Conservation (phyloP, 73 alveolate species). For the Paramecium sonneborni region DNA sequence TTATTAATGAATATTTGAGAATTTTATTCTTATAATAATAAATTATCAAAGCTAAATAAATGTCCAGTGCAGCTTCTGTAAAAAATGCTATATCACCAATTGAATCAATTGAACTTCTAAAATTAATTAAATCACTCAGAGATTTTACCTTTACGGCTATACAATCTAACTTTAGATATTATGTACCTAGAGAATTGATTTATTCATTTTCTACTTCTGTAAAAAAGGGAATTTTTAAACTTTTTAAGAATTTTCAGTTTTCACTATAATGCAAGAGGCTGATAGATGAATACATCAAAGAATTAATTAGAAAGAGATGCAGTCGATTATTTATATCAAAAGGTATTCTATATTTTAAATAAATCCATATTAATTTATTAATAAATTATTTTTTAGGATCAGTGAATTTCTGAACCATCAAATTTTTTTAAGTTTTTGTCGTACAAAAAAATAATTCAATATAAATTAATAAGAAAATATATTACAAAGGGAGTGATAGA, state of each 20-base stretch:
- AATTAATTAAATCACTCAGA: background rate
- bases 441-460: background rate
- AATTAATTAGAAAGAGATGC: conserved; percentile 82
- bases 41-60: conserved; percentile 89
- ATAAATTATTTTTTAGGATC: background rate
- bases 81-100: conserved; percentile 98
- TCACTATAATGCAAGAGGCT: conserved; percentile 70
- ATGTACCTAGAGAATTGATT: conserved; percentile 86
- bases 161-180: conserved; percentile 89
- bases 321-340: conserved; percentile 71
- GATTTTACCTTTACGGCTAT: conserved; percentile 93
- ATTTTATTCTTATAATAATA: conserved; percentile 95
- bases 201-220: conserved; percentile 90
- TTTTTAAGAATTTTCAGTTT: conserved; percentile 78
- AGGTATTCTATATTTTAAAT: background rate
- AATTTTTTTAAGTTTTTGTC: background rate
- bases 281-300: conserved; percentile 78
- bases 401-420: background rate
- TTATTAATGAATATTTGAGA: conserved; percentile 72
- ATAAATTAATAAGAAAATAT: background rate
- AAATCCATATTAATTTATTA: background rate
- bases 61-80: conserved; percentile 97
- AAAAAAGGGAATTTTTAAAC: conserved; percentile 71
- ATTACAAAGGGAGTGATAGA: background rate
- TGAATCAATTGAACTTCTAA: conserved; percentile 90